phyloP scores from a whole-genome alignment of 2,329 filamentous ascomycete species.

The Claviceps sp. region DNA sequence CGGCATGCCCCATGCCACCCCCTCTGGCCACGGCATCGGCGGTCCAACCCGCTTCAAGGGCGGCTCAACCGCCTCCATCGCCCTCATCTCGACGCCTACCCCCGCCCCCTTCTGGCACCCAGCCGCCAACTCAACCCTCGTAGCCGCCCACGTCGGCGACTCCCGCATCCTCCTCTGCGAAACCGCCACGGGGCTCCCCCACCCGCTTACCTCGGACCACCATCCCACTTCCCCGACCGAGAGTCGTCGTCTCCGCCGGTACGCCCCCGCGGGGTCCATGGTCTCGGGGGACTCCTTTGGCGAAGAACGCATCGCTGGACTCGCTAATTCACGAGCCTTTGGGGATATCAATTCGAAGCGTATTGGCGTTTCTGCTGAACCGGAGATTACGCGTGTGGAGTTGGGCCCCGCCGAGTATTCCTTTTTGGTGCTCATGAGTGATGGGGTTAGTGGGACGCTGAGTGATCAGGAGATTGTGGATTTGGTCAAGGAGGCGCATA shows the following conservation, averaged over 20 bases:
- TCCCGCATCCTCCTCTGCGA: conserved; percentile 83
- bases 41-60: conserved; percentile 73
- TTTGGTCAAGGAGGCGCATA: conserved; percentile 83
- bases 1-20: conserved; percentile 42
- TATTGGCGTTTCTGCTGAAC: conserved; percentile 87
- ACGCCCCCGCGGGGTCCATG: conserved; percentile 61
- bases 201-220: conserved; percentile 79
- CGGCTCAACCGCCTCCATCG: conserved; percentile 82
- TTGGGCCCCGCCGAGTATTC: conserved; percentile 72
- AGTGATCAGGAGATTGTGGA: conserved; percentile 94
- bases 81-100: conserved; percentile 82
- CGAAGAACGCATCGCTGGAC: conserved; percentile 84
- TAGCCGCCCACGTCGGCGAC: conserved; percentile 87
- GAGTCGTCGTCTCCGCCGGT: conserved; percentile 69
- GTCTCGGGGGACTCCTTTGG: conserved; percentile 86
- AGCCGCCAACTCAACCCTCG: conserved; percentile 64
- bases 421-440: conserved; percentile 78
- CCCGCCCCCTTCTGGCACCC: conserved; percentile 94
- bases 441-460: conserved; percentile 77
- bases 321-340: conserved; percentile 89
- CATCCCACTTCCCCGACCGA: conserved; percentile 82
- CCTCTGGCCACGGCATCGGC: conserved; percentile 52
- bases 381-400: conserved; percentile 70
- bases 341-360: conserved; percentile 87
- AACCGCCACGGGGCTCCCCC: conserved; percentile 65